Conservation (phyloP, 2,329 filamentous ascomycete species). For the Penicillium sclerotigenum region DNA sequence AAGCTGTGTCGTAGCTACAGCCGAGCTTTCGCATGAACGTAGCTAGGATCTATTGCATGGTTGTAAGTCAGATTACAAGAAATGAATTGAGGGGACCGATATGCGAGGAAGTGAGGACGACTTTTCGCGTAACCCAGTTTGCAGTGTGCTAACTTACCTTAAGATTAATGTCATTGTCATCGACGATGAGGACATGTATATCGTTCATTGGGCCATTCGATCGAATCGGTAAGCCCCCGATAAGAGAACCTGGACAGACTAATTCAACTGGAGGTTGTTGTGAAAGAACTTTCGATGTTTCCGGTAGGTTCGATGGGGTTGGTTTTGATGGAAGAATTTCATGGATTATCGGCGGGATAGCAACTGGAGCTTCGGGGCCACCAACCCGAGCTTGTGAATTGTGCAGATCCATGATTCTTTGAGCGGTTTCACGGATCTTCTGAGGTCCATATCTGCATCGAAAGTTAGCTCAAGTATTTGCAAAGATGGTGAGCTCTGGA, state of each 20-base stretch:
- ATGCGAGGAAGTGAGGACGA: neutral
- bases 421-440: conserved; percentile 24
- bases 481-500: neutral
- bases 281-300: neutral
- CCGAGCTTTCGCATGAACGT: conserved; percentile 41
- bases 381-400: neutral
- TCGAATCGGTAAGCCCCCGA: neutral
- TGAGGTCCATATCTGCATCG: conserved; percentile 26
- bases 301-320: neutral
- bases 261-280: neutral
- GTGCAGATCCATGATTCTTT: conserved; percentile 7
- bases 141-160: conserved; percentile 18
- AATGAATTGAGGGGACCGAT: too few species aligned
- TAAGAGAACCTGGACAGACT: neutral
- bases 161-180: conserved; percentile 45
- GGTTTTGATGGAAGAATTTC: neutral
- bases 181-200: conserved; percentile 38
- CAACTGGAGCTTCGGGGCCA: neutral
- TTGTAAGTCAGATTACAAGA: neutral
- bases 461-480: conserved; percentile 10
- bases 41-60: conserved; percentile 29
- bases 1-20: conserved; percentile 36
- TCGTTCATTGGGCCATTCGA: neutral
- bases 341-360: neutral
- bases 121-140: neutral